Base-by-base conservation (phyloP, 768 basidiomycete genomes). In the Holtermannia corniformis region DNA sequence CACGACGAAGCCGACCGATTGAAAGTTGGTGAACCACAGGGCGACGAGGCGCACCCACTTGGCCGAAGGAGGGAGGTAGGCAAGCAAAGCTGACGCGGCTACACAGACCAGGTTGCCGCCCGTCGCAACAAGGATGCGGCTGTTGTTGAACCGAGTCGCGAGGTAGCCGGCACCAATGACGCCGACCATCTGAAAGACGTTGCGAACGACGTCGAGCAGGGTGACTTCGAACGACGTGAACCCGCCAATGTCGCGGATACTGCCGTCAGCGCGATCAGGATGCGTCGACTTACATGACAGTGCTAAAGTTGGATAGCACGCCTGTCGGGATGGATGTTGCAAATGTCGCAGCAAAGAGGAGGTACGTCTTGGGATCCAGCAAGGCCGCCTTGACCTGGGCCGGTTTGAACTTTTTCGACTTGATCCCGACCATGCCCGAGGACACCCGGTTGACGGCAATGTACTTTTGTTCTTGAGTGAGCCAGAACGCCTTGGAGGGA, bases 361-460 rank as follows among this genome's bases (percentile, higher is more conserved):
- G 52, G 57, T 71, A 75, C 0, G 72, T 73, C 56, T 73, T 74
- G 10, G 73, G 72, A 48, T 74, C 74, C n/a, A 64, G 53, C 19
- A 67, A 55, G 4, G 64, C 63, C 44, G 61, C 65, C 27, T 59
- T 40, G 21, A 74, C 64, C 55, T 76, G 75, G 44, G 71, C 70
- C 44, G 47, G 44, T 54, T 75, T 75, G 66, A 75, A 74, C 23
- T 64, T 58, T 32, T 64, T 74, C 54, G 72, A 73, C 60, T 76
- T 75, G n/a, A 47, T 70, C 11, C 72, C 69, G 14, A 58, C 57
- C 41, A 51, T 57, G 28, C 57, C 72, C 25, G 58, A 60, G 1
- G 75, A 72, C 2, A 75, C 73, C n/a, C 75, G 68, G 56, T 72
- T 70, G 22, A 74, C 65, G 3, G 71, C 74, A 13, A 74, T 65